A percentile compares a stretch with the other conserved stretches of the same genome.
Conservation (phyloP, 371 early-diverging fungal species). For the Mucor piriformis region DNA sequence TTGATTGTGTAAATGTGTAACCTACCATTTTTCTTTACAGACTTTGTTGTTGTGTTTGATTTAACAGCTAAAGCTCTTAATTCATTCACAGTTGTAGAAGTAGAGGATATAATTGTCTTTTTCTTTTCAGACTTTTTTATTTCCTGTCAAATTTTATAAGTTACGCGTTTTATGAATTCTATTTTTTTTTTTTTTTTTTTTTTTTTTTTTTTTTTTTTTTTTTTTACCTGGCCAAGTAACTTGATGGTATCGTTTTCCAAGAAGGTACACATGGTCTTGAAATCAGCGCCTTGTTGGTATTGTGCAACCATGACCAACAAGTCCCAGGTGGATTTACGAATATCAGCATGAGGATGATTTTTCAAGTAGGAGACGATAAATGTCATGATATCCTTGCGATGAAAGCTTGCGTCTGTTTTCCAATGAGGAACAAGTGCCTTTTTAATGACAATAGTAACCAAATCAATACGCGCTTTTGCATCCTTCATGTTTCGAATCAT, state of each 20-base stretch:
- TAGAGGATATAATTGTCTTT: constrained; percentile 4
- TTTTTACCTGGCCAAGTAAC: constrained; percentile 10
- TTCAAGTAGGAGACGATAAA: constrained; percentile 62
- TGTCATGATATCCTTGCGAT: constrained; percentile 43
- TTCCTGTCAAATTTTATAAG: too few relatives aligned
- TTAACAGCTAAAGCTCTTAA: constrained; percentile 39
- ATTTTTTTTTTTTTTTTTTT: constrained; percentile 15
- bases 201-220: constrained; percentile 1
- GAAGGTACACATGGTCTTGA: constrained; percentile 6
- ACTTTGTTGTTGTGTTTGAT: constrained; percentile 2
- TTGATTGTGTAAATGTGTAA: background rate
- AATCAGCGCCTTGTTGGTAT: constrained; percentile 3
- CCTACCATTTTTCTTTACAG: background rate
- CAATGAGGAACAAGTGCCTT: constrained; percentile 45
- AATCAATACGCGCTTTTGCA: constrained; percentile 51
- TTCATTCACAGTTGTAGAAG: constrained; percentile 28
- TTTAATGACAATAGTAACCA: constrained; percentile 53
- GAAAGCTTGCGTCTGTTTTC: constrained; percentile 22
- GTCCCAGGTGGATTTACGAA: constrained; percentile 63
- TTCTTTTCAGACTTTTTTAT: constrained; percentile 17
- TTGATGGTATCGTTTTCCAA: constrained; percentile 19
- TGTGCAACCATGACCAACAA: constrained; percentile 32
- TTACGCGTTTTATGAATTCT: too few relatives aligned
- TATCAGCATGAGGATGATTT: constrained; percentile 62
- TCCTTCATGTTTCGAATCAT: constrained; percentile 44